A percentile compares a stretch with the other conserved stretches of the same genome.
phyloP scores from a whole-genome alignment of 192 early-diverging fungal species.

The Backusella sp. region DNA sequence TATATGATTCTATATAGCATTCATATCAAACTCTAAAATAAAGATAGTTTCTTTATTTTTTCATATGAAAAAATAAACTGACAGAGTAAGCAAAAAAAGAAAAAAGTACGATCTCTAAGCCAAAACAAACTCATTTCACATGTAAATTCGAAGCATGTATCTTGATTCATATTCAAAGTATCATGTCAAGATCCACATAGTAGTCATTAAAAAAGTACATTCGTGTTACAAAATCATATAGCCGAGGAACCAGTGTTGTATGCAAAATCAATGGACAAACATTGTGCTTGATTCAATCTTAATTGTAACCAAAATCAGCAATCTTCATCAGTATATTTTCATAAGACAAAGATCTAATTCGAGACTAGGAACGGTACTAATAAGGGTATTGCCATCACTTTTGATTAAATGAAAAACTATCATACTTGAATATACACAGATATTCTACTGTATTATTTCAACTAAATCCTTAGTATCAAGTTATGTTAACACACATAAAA shows the following conservation, averaged over 20 bases:
- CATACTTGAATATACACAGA: neutral
- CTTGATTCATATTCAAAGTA: neutral
- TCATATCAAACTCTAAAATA: neutral
- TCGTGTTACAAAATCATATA: neutral
- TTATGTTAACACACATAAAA: neutral
- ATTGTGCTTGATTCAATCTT: neutral
- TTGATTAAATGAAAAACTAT: neutral
- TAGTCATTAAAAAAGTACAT: neutral
- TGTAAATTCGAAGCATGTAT: neutral
- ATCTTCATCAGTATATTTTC: neutral
- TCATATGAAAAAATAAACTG: slow-evolving; percentile 1
- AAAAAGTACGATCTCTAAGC: neutral
- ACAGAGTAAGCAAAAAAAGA: neutral
- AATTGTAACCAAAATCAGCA: neutral
- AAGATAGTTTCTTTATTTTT: neutral
- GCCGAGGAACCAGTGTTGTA: neutral
- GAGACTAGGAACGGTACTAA: neutral
- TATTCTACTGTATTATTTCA: neutral
- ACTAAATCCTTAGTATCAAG: neutral
- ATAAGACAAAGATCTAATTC: neutral
- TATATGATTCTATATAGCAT: neutral
- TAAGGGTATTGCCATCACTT: neutral
- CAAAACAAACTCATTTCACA: neutral
- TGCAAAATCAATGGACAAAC: neutral
- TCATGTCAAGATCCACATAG: neutral